phyloP scores from a whole-genome alignment of 1,284 basidiomycete genomes.

The Exsudoporus floridanus region DNA sequence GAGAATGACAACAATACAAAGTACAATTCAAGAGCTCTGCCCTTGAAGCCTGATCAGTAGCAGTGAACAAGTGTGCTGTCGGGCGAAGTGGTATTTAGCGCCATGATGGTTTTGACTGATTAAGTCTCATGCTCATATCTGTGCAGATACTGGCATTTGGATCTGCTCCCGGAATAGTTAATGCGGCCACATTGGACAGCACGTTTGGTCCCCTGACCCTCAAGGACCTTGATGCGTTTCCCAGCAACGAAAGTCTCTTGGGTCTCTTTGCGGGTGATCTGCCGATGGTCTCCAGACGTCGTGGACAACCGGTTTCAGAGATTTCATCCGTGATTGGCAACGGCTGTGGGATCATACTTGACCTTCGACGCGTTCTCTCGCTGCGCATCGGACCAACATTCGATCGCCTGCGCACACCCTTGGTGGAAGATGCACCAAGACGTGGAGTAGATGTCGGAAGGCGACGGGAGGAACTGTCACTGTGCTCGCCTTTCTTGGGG shows the following conservation, averaged over 20 bases:
- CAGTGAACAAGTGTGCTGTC: constrained; percentile 2
- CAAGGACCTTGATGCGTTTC: constrained; percentile 30
- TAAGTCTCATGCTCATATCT: constrained; percentile 26
- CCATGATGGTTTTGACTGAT: constrained; percentile 29
- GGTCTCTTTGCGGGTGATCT: constrained; percentile 63
- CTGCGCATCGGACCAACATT: constrained; percentile 68
- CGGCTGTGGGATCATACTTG: constrained; percentile 73
- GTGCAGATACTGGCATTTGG: constrained; percentile 30
- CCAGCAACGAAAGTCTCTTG: constrained; percentile 60
- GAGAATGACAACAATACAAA: constrained; percentile 10
- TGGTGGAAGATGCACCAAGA: constrained; percentile 37
- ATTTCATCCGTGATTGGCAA: constrained; percentile 40
- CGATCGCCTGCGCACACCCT: constrained; percentile 57
- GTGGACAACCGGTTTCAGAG: constrained; percentile 36
- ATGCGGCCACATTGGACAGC: constrained; percentile 14
- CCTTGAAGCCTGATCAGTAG: constrained; percentile 11
- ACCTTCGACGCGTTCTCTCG: constrained; percentile 69
- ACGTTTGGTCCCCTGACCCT: constrained; percentile 28
- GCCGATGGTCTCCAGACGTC: constrained; percentile 42
- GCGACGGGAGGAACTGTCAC: constrained; percentile 49
- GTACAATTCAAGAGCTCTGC: constrained; percentile 24
- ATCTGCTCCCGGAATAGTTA: constrained; percentile 27
- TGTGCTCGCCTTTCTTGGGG: constrained; percentile 39
- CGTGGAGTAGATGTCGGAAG: constrained; percentile 49
- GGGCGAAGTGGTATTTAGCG: constrained; percentile 19